Evolutionary conservation across 768 basidiomycete genomes (phyloP).

Genomic region (Fomitopsis pulvina): DNA sequence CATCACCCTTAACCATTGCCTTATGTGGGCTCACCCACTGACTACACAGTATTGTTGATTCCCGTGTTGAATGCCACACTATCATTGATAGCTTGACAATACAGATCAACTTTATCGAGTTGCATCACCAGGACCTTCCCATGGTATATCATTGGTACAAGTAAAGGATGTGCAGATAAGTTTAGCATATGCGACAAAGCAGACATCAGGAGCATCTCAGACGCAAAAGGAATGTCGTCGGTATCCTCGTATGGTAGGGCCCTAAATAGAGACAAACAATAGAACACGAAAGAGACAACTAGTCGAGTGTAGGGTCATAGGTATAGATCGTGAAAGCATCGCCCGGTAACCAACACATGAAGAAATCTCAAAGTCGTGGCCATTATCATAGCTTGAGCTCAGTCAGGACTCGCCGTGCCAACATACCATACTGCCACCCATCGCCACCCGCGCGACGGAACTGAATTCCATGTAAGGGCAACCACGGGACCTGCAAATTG

Average conservation of each 20-base stretch:
- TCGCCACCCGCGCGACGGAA: conserved; percentile 88
- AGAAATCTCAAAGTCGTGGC: neutral
- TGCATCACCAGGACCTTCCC: conserved; percentile 1
- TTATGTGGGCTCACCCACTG: too few relatives aligned
- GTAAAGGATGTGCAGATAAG: conserved; percentile 10
- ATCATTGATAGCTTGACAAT: too few relatives aligned
- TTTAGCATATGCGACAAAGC: conserved; percentile 18
- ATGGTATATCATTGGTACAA: conserved; percentile 20
- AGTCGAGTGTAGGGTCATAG: conserved; percentile 5
- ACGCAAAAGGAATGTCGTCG: conserved; percentile 5
- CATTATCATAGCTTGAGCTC: conserved; percentile 69
- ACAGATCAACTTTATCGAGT: too few relatives aligned
- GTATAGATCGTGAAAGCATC: conserved; percentile 1
- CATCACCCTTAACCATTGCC: too few relatives aligned
- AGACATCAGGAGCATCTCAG: conserved; percentile 6
- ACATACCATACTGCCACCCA: conserved; percentile 97
- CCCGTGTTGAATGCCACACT: too few relatives aligned
- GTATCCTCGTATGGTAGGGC: conserved; percentile 7
- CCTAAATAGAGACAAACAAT: neutral
- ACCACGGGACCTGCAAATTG: conserved; percentile 70
- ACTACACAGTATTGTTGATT: too few relatives aligned
- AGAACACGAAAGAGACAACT: neutral
- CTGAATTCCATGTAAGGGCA: conserved; percentile 92
- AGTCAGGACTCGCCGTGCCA: conserved; percentile 81
- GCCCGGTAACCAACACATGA: neutral